Conservation (phyloP, 257 asterid genomes). For the Nicotiana undulata region DNA sequence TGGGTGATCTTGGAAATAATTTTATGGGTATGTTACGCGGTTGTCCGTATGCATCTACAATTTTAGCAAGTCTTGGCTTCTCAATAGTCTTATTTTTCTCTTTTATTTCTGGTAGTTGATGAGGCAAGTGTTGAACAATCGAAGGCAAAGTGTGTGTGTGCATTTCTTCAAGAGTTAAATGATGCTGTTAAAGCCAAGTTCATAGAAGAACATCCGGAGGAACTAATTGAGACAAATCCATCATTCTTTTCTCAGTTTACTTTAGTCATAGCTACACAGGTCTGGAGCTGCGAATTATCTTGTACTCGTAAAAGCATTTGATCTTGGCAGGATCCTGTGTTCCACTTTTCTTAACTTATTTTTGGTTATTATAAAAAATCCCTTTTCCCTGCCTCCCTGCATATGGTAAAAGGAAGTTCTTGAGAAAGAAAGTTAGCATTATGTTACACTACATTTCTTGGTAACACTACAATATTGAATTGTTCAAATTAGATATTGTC, state of each 20-base stretch:
- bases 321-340: neutral
- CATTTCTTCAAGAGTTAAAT: slow-evolving; percentile 91
- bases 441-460: neutral
- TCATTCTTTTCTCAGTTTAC: slow-evolving; percentile 88
- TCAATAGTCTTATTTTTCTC: slow-evolving; percentile 3
- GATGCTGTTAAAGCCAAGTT: slow-evolving; percentile 94
- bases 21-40: slow-evolving; percentile 54
- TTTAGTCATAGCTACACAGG: slow-evolving; percentile 39
- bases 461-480: neutral
- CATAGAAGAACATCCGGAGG: slow-evolving; percentile 76
- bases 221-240: slow-evolving; percentile 66
- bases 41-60: neutral
- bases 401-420: neutral
- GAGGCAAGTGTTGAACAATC: slow-evolving; percentile 86
- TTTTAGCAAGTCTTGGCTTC: neutral
- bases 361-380: neutral
- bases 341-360: neutral
- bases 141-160: slow-evolving; percentile 82
- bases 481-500: neutral
- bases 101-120: slow-evolving; percentile 42
- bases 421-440: neutral
- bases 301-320: neutral
- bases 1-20: slow-evolving; percentile 90
- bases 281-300: neutral
- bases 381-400: neutral